Base-by-base conservation (phyloP, 148 eudicot genomes). In the Gaultheria prostrata region DNA sequence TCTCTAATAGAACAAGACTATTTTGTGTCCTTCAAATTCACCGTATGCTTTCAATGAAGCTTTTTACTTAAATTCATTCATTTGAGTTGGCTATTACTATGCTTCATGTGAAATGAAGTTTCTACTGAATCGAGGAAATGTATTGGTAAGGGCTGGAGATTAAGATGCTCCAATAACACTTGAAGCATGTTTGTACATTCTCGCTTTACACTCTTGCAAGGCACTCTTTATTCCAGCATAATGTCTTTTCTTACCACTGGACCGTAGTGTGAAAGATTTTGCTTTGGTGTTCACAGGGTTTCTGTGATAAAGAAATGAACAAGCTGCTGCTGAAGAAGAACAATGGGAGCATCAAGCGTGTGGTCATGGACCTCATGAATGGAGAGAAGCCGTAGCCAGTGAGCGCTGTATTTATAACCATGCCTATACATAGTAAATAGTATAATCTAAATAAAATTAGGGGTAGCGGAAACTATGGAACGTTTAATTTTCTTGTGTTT, bases 341-440 rank as follows among this genome's bases (percentile, higher is more conserved):
- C 82, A 89, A 90, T 76, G 98, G 97, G 50, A 93, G 95, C 78
- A 90, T 94, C 69, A 91, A 89, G 89, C 92, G 90, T 28, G 97
- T 89, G 45, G 98, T 94, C 56, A 88, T 95, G 98, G 97, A 93
- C 85, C 93, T 96, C 26, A 86, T 96, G 74, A 82, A 89, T 75
- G 92, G 92, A 61, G 94, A 93, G 88, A 78, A 67, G 77, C 78
- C 84, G 24, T 73, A 56, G 75, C n/a, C 56, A 2, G 5, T 11
- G 76, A 13, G 71, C n/a, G 8, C 28, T 17, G 35, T 71, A 18
- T 71, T 4, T 18, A 18, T 71, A 6, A 15, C 45, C 13, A 32
- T 61, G 9, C 33, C 33, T 24, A 30, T 21, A 15, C 17, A 81
- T 13, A 43, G 48, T 11, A n/a, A 0, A 67, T 6, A 10, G 12